These are phyloP conservation scores for Talaromyces sp. DNA, from an alignment of 2,329 filamentous ascomycete genomes.

Conservation along the genomic window DNA sequence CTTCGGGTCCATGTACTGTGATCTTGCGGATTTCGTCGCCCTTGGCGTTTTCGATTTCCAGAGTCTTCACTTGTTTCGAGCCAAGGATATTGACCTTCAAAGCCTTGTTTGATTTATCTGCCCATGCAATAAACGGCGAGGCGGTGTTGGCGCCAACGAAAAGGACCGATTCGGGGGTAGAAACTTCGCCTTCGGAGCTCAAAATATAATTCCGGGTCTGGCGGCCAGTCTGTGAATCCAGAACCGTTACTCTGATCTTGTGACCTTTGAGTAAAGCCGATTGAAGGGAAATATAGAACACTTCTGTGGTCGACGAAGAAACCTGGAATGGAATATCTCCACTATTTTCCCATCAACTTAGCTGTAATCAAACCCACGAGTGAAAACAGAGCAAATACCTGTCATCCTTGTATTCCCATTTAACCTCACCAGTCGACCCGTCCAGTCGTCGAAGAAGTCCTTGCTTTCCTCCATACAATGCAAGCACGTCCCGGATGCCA, in stretches of 20 bases:
- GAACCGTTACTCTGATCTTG: constrained; percentile 67
- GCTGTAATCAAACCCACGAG: not conserved
- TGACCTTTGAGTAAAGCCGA: constrained; percentile 61
- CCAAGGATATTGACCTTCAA: constrained; percentile 43
- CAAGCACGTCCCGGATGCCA: constrained; percentile 58
- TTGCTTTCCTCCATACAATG: constrained; percentile 54
- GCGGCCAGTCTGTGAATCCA: constrained; percentile 69
- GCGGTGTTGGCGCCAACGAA: constrained; percentile 37
- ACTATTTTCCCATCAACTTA: constrained; percentile 33
- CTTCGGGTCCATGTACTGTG: constrained; percentile 66
- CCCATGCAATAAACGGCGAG: constrained; percentile 40
- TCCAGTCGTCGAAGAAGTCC: constrained; percentile 66
- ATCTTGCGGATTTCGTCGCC: constrained; percentile 50
- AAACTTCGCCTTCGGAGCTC: constrained; percentile 68
- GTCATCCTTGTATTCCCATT: constrained; percentile 71
- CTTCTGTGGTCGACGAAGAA: constrained; percentile 61
- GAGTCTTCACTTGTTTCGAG: constrained; percentile 33
- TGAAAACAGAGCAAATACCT: constrained; percentile 32
- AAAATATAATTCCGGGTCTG: constrained; percentile 67
- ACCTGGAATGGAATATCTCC: constrained; percentile 70
- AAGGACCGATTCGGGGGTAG: constrained; percentile 33
- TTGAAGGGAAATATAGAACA: constrained; percentile 75
- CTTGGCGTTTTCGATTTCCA: constrained; percentile 36
- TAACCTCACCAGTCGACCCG: constrained; percentile 64
- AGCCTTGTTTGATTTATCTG: constrained; percentile 38